Conservation (phyloP, 768 basidiomycete genomes). For the Auricularia sp. region DNA sequence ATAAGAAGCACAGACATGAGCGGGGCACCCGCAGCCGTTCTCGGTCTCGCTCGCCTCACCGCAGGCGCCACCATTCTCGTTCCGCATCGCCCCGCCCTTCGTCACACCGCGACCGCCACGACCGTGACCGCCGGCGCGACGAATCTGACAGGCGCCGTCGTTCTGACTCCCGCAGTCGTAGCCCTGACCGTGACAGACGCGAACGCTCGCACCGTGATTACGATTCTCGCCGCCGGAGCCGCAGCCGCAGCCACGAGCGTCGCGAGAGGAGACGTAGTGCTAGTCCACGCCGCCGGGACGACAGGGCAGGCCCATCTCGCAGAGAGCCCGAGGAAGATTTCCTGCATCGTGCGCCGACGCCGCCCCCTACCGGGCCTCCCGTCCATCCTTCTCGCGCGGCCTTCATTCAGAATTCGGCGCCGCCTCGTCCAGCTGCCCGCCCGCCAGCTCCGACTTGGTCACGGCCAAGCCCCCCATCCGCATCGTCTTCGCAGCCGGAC, state of each 20-base stretch:
- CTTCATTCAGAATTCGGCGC: not conserved
- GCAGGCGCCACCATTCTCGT: slow-evolving; percentile 35
- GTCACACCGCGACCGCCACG: slow-evolving; percentile 19
- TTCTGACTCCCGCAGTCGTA: slow-evolving; percentile 1
- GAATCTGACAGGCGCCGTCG: slow-evolving; percentile 5
- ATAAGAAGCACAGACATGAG: slow-evolving; percentile 30
- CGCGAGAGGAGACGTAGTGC: slow-evolving; percentile 16
- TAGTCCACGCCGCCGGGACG: slow-evolving; percentile 27
- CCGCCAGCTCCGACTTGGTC: slow-evolving; percentile 18
- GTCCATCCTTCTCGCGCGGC: not conserved
- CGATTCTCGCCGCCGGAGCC: slow-evolving; percentile 19
- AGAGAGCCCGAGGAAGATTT: slow-evolving; percentile 16
- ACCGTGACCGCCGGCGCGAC: slow-evolving; percentile 20
- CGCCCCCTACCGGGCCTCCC: not conserved
- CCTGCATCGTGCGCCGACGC: slow-evolving; percentile 8
- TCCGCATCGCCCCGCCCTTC: slow-evolving; percentile 34
- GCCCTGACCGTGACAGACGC: slow-evolving; percentile 13
- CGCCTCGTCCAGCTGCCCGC: slow-evolving; percentile 19
- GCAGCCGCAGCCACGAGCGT: slow-evolving; percentile 18
- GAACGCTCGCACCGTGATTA: slow-evolving; percentile 26
- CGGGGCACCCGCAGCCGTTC: slow-evolving; percentile 19
- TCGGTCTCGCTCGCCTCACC: slow-evolving; percentile 32
- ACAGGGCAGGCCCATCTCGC: slow-evolving; percentile 28
- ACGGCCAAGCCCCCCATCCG: slow-evolving; percentile 10
- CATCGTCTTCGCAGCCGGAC: slow-evolving; percentile 12